Evolutionary conservation across 2,329 filamentous ascomycete species (phyloP).

Genomic region (Monosporascus ibericus): DNA sequence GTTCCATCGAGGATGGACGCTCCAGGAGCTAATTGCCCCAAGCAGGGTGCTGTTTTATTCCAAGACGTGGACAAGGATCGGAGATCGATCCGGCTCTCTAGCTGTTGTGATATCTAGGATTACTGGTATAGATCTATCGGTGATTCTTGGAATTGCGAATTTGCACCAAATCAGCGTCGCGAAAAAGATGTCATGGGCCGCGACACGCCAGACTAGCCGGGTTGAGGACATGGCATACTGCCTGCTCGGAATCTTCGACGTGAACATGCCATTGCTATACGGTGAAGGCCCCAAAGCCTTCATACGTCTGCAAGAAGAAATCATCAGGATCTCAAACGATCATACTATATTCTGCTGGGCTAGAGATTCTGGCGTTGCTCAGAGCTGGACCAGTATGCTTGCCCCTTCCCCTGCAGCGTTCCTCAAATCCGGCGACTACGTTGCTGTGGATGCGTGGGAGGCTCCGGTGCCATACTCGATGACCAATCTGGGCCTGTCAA

Average conservation of each 20-base stretch:
- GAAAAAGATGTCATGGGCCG: slow-evolving; percentile 21
- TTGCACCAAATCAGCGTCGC: slow-evolving; percentile 10
- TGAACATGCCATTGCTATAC: slow-evolving; percentile 23
- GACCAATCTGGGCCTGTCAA: slow-evolving; percentile 7
- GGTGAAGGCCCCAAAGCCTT: slow-evolving; percentile 19
- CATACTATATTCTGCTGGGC: slow-evolving; percentile 21
- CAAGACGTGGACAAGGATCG: slow-evolving; percentile 10
- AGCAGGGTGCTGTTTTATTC: slow-evolving; percentile 11
- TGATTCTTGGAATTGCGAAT: neutral
- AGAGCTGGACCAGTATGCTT: slow-evolving; percentile 6
- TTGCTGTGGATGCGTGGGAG: slow-evolving; percentile 8
- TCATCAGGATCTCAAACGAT: slow-evolving; percentile 16
- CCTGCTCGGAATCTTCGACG: slow-evolving; percentile 19
- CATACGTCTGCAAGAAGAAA: slow-evolving; percentile 16
- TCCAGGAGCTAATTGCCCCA: slow-evolving; percentile 13
- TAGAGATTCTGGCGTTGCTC: neutral
- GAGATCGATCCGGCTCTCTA: slow-evolving; percentile 1
- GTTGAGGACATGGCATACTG: slow-evolving; percentile 20
- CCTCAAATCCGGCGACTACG: slow-evolving; percentile 6
- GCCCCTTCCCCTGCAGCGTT: slow-evolving; percentile 7
- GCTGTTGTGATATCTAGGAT: neutral
- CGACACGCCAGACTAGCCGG: slow-evolving; percentile 11
- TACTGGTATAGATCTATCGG: slow-evolving; percentile 2
- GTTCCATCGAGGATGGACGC: slow-evolving; percentile 16
- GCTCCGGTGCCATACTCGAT: slow-evolving; percentile 7